Evolutionary conservation across 2,329 filamentous ascomycete species (phyloP).

Genomic region (Teratosphaeria viscida): DNA sequence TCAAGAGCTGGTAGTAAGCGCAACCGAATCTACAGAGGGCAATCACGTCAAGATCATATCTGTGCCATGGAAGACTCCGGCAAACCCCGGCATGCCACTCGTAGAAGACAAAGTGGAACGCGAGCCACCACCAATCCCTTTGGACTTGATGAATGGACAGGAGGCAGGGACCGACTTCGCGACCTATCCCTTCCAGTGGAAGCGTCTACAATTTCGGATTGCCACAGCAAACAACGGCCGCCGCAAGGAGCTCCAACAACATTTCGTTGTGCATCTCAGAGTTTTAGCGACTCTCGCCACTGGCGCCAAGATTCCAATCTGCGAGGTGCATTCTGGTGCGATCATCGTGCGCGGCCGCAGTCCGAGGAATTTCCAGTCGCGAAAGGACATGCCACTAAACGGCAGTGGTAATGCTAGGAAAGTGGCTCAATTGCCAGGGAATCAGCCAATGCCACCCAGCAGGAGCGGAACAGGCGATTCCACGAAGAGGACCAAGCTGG

Average conservation of each 20-base stretch:
- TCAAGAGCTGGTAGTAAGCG: conserved; percentile 80
- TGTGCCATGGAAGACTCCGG: conserved; percentile 95
- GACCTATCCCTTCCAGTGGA: conserved; percentile 89
- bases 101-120: conserved; percentile 66
- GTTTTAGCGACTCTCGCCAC: conserved; percentile 74
- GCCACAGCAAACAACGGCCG: conserved; percentile 94
- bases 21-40: conserved; percentile 88
- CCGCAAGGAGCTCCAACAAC: conserved; percentile 88
- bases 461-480: conserved; percentile 19
- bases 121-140: conserved; percentile 71
- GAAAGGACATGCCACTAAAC: conserved; percentile 82
- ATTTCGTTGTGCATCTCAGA: conserved; percentile 84
- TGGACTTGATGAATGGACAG: conserved; percentile 55
- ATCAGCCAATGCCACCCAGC: conserved; percentile 5
- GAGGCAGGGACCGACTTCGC: conserved; percentile 73
- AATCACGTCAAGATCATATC: conserved; percentile 89
- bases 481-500: conserved; percentile 13
- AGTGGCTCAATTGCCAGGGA: conserved; percentile 14
- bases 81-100: conserved; percentile 54
- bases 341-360: conserved; percentile 91
- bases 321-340: conserved; percentile 75
- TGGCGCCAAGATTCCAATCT: conserved; percentile 69
- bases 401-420: conserved; percentile 71
- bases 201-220: conserved; percentile 83
- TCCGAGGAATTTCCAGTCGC: conserved; percentile 85